Evolutionary conservation across 176 grass and related monocot genomes (phyloP), one percentile per base, ranked within the genome.

Genomic region (Oropetium thomaeum): DNA sequence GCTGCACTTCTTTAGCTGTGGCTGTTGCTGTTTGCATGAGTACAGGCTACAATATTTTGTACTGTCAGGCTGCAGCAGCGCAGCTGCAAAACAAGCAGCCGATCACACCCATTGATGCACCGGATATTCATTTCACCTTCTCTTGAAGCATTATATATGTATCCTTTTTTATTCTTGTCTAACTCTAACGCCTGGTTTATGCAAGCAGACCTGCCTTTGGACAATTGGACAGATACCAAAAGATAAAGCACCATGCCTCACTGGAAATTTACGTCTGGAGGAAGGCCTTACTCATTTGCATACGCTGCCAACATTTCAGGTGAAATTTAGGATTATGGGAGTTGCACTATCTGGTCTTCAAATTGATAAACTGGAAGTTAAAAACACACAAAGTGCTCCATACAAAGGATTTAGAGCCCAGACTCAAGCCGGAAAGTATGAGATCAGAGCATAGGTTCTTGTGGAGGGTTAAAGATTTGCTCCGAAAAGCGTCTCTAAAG

Each of bases 351-450:
- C 96, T 16, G 91, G 91, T 16, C 86, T 98, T 81, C 96, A 92
- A 81, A 94, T 98, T 70, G 86, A 98, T 85, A 98, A 90, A 38
- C 61, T 98, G 79, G 96, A 98, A 19, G 65, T 94, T 2, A 92
- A 68, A 79, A 94, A 90, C 52, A 86, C 82, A 59, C 62, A 86
- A 27, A 83, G 20, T 19, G 77, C 71, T 78, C 95, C 91, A 65
- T 98, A 89, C 67, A 98, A 98, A 83, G 91, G 95, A 57, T 98
- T 98, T n/a, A 87, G 95, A 58, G 91, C 95, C 17, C 86, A 87
- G 41, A 98, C 95, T 70, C 89, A 89, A 83, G 86, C 95, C 52
- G 95, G 91, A 62, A 84, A 90, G 62, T 98, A 93, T 74, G 91
- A 93, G 84, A 81, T 94, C 75, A 83, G 95, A 78, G 89, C 92